Conservation (phyloP, 108 stramenopile genomes). For the Fistulifera solaris region DNA sequence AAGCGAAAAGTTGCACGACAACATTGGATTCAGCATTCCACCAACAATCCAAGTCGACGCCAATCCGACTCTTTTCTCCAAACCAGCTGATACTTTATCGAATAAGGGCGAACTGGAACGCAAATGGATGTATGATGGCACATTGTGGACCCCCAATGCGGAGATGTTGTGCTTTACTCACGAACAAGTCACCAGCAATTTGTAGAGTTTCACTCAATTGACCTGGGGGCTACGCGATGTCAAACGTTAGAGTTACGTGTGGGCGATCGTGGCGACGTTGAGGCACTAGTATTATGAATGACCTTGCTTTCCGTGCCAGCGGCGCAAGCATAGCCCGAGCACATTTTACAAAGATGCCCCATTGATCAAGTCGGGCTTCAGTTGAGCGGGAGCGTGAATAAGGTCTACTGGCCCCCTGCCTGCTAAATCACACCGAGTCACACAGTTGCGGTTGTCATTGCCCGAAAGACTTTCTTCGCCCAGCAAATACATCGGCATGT, state of each 20-base stretch:
- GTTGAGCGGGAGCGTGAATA: neutral
- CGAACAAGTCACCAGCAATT: slow-evolving; percentile 25
- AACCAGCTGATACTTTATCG: too few species aligned
- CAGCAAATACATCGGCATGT: too few species aligned
- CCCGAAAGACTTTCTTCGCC: too few species aligned
- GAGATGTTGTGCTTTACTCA: slow-evolving; percentile 40
- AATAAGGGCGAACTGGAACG: too few species aligned
- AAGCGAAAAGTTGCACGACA: neutral
- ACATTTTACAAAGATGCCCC: neutral
- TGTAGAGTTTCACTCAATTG: slow-evolving; percentile 20
- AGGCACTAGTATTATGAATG: neutral
- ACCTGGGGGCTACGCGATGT: slow-evolving; percentile 21
- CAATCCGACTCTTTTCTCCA: too few species aligned
- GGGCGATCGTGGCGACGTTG: too few species aligned
- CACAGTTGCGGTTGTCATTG: too few species aligned
- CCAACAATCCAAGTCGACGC: too few species aligned
- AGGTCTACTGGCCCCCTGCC: too few species aligned
- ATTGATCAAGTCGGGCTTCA: neutral
- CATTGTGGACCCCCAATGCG: slow-evolving; percentile 42
- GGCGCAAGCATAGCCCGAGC: neutral
- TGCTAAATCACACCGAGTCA: too few species aligned
- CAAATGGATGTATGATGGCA: too few species aligned
- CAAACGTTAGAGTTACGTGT: too few species aligned
- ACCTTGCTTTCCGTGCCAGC: slow-evolving; percentile 3
- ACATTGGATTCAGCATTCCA: neutral